Percentiles rank a stretch among this genome's conserved stretches.
Conservation (phyloP, 257 asterid species). For the Buddleja alternifolia region DNA sequence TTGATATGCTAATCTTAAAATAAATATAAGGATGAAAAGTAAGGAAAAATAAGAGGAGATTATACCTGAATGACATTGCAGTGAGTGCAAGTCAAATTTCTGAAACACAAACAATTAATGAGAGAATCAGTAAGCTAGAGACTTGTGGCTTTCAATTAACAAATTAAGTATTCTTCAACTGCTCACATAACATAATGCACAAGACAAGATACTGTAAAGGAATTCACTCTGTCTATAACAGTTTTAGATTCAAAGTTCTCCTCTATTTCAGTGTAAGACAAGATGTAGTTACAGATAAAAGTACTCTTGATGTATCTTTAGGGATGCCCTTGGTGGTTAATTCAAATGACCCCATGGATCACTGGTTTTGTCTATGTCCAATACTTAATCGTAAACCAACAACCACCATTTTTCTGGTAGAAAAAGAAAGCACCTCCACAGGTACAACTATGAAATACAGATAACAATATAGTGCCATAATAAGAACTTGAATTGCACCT, state of each 20-base stretch:
- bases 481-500: slow-evolving; percentile 3
- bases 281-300: slow-evolving; percentile 4
- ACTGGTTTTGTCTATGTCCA: slow-evolving; percentile 17
- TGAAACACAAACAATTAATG: slow-evolving; percentile 46
- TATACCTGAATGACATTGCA: slow-evolving; percentile 87
- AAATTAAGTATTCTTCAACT: background rate
- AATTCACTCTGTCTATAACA: slow-evolving; percentile 1
- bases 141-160: background rate
- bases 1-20: slow-evolving; percentile 19
- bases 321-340: slow-evolving; percentile 13
- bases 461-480: background rate
- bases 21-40: background rate
- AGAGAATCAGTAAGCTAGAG: slow-evolving; percentile 34
- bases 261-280: slow-evolving; percentile 1
- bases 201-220: background rate
- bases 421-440: background rate
- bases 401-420: slow-evolving; percentile 18
- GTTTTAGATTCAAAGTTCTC: slow-evolving; percentile 3
- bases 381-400: slow-evolving; percentile 22
- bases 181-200: slow-evolving; percentile 2
- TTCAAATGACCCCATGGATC: background rate
- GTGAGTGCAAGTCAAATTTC: slow-evolving; percentile 78
- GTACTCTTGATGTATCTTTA: background rate
- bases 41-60: slow-evolving; percentile 3
- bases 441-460: background rate